These are phyloP conservation scores for Penicillium daleae DNA, from an alignment of 495 filamentous ascomycete species.

Conservation along the genomic window DNA sequence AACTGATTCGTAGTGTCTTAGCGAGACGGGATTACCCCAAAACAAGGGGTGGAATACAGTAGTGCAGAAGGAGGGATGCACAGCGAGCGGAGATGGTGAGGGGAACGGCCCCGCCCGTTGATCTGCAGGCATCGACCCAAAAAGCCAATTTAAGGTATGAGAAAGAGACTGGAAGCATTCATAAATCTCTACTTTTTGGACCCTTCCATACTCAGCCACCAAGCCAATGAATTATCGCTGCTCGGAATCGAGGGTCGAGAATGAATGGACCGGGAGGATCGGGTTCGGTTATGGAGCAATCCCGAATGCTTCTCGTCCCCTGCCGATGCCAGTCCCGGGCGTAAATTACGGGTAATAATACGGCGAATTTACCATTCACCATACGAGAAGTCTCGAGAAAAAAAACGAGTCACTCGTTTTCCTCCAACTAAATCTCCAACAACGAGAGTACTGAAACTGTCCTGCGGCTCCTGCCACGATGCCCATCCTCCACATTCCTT, in stretches of 20 bases:
- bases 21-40: conserved; percentile 9
- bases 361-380: not conserved
- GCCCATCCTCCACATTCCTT: not conserved
- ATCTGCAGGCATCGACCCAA: not conserved
- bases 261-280: not conserved
- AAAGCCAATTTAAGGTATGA: not conserved
- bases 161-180: not conserved
- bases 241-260: not conserved
- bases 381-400: not conserved
- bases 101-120: conserved; percentile 15
- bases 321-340: conserved; percentile 11
- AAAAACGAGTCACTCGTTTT: no score
- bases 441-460: no score
- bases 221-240: not conserved
- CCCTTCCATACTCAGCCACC: not conserved
- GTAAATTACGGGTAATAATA: conserved; percentile 10
- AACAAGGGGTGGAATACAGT: not conserved
- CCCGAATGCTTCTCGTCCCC: conserved; percentile 2
- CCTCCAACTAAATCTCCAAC: not conserved
- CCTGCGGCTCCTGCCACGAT: not conserved
- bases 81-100: conserved; percentile 16
- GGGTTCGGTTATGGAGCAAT: not conserved
- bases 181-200: not conserved
- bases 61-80: conserved; percentile 5
- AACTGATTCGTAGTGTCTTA: not conserved